Evolutionary conservation across 495 filamentous ascomycete genomes (phyloP).

Genomic region (Terfezia claveryi): DNA sequence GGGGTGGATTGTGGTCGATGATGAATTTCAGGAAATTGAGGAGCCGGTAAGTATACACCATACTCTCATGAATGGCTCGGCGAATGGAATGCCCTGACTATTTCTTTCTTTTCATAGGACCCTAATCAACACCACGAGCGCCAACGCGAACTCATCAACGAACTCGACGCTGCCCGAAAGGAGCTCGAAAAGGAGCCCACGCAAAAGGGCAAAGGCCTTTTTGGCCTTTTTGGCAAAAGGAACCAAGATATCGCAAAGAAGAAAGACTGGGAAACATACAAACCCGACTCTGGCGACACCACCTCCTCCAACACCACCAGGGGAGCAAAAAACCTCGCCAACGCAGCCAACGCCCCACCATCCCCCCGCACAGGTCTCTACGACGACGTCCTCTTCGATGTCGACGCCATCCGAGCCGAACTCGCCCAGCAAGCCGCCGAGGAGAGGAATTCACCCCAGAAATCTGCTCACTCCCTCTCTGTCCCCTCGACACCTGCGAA

Average conservation of each 20-base stretch:
- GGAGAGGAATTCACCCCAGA: background rate
- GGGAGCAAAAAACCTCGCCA: conserved; percentile 23
- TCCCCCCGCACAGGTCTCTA: conserved; percentile 13
- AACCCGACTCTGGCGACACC: conserved; percentile 26
- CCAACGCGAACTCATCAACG: conserved; percentile 81
- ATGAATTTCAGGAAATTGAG: conserved; percentile 93
- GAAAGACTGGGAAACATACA: conserved; percentile 87
- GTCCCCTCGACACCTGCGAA: conserved; percentile 20
- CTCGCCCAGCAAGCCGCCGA: conserved; percentile 28
- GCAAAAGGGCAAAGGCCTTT: conserved; percentile 36
- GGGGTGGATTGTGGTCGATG: conserved; percentile 73
- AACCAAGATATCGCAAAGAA: conserved; percentile 55
- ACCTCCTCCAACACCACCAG: conserved; percentile 20
- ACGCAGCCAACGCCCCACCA: conserved; percentile 18
- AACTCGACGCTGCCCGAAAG: conserved; percentile 85
- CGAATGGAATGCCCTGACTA: too few relatives aligned
- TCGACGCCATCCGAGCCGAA: conserved; percentile 80
- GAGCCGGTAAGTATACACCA: conserved; percentile 32
- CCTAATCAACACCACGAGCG: conserved; percentile 75
- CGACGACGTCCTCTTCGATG: conserved; percentile 63
- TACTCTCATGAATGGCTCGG: background rate
- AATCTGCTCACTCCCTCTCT: background rate
- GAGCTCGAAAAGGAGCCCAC: conserved; percentile 52
- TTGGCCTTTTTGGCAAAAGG: conserved; percentile 49
- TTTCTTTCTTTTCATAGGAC: conserved; percentile 24